Base-by-base conservation (phyloP, 805 yeast species). In the Isabelozyma heimii region DNA sequence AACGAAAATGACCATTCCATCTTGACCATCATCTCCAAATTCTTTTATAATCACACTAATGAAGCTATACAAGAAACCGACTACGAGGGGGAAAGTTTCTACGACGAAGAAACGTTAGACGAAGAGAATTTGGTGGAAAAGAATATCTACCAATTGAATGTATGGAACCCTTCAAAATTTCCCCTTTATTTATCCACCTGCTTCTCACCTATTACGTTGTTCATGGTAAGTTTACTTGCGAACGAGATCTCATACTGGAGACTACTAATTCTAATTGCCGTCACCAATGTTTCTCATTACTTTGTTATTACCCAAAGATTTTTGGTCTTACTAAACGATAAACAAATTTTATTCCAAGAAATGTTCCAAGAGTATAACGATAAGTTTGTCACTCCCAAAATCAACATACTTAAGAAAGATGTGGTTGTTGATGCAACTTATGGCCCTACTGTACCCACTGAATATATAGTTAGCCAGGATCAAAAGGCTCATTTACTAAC, bases 141-240 rank as follows among this genome's bases (percentile, higher is more conserved):
- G 27, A 67, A 68, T 16, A 75, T 76, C 33, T 85, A 86, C 81
- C 78, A 80, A 49, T 61, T 87, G 40, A 68, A 66, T 15, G 77
- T 85, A 44, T 87, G 95, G 95, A 71, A 73, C 40, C 92, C 92
- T 0, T 76, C 85, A 0, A 72, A 72, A 52, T 83, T 85, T 60
- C 75, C 75, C 30, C 68, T 85, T 5, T 66, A 71, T 43, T 55
- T 86, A 2, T 73, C 80, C 27, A 70, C 80, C 2, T 63, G 80
- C 1, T 83, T 82, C 52, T 83, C 89, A 7, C 94, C 95, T 0
- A 59, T 82, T 8, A 77, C 75, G 43, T 53, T 81, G 8, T 46
- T 75, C 2, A 65, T 78, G 1, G 66, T 76, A n/a, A 63, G 82
- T 47, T 65, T 72, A 52, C 13, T 55, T 13, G 51, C 57, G 14